Evolutionary conservation across 192 early-diverging fungal genomes (phyloP), one percentile per base, ranked within the genome.

Genomic region (Coemansia sp.): DNA sequence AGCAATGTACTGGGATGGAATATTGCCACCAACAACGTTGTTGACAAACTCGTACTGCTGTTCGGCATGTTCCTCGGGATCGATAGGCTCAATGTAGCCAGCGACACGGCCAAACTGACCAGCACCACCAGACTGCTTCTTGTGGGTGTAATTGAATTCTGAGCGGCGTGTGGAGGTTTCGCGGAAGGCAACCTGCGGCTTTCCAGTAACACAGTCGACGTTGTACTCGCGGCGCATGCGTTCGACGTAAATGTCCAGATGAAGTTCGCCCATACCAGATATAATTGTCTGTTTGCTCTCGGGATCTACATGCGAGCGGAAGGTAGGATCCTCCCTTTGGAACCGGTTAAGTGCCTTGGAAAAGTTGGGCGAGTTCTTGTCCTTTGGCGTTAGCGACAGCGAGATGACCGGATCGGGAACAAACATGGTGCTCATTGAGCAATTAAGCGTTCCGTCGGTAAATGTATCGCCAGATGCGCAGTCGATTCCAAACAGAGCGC

Each of bases 181-280:
- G 59, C 97, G 89, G 92, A 95, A 99, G 21, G 97, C 95, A 35
- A 99, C 97, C 74, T 90, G 94, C 23, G 97, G 97, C 72, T 99
- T 99, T 34, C 97, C 97, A 26, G 94, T 95, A 21, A 89, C 84
- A 69, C 95, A 97, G 62, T 99, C 97, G 28, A 94, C 90, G 67
- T 89, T 91, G 84, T 97, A 99, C 81, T 99, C 97, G 74, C 97
- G 89, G 59, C 91, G 90, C 95, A 99, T 96, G 62, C 97, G 92
- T 82, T 99, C 97, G 55, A 99, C 94, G 83, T 97, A 99, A 70
- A 94, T 90, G 64, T 94, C 91, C 37, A 94, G 77, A 73, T 94
- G 92, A 29, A 94, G 79, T 77, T 94, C 92, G 70, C 92, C 92
- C 92, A 94, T 94, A 59, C 92, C 92, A 12, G 88, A 90, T 55